Evolutionary conservation across 495 filamentous ascomycete genomes (phyloP).

Genomic region (Xylaria telfairii): DNA sequence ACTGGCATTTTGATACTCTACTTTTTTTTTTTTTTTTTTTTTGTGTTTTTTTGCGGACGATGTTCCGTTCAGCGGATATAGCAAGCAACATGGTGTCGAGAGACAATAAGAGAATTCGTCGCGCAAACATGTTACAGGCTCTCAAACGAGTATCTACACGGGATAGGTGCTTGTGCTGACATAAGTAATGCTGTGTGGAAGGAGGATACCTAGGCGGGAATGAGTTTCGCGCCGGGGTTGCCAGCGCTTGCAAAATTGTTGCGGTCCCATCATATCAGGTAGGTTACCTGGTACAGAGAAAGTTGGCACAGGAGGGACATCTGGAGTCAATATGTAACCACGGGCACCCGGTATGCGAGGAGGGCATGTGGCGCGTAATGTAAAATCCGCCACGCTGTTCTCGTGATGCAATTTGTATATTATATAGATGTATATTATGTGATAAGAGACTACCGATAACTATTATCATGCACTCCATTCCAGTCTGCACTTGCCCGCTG

Average conservation of each 20-base stretch:
- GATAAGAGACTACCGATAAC: not conserved
- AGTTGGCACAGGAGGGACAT: too few species aligned
- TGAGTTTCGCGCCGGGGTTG: not conserved
- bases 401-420: not conserved
- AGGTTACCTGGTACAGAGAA: too few species aligned
- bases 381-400: not conserved
- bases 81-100: slow-evolving; percentile 4
- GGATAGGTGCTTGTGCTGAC: not conserved
- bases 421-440: not conserved
- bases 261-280: not conserved
- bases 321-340: too few species aligned
- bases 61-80: not conserved
- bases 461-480: not conserved
- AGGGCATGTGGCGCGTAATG: not conserved
- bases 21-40: not conserved
- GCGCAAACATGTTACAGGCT: not conserved
- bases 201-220: not conserved
- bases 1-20: not conserved
- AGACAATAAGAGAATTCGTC: slow-evolving; percentile 1
- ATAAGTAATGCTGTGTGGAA: not conserved
- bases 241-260: not conserved
- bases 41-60: not conserved
- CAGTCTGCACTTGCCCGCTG: not conserved
- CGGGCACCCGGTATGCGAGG: not conserved
- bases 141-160: not conserved